A percentile compares a stretch with the other conserved stretches of the same genome.
These are phyloP conservation scores for Tranzscheliella williamsii DNA, from an alignment of 1,284 basidiomycete species.

Conservation along the genomic window DNA sequence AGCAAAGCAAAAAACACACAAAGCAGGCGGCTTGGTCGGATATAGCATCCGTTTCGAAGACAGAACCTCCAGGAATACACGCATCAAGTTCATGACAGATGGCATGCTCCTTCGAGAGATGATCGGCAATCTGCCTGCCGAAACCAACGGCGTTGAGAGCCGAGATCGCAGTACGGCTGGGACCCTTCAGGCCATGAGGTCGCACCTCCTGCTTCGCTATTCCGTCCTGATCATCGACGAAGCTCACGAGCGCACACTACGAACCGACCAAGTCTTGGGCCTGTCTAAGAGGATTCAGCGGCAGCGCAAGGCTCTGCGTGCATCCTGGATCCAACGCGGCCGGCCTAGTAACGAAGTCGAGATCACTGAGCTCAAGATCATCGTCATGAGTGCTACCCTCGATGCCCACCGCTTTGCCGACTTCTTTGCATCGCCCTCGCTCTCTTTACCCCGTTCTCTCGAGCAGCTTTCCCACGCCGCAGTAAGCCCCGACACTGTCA, in stretches of 20 bases:
- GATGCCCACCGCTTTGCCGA: conserved; percentile 90
- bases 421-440: conserved; percentile 70
- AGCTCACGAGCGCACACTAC: conserved; percentile 91
- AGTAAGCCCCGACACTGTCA: neutral
- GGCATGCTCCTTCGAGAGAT: conserved; percentile 94
- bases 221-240: conserved; percentile 92
- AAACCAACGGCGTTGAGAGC: too few relatives aligned
- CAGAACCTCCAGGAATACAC: conserved; percentile 69
- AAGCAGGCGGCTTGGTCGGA: conserved; percentile 69
- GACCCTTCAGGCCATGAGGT: conserved; percentile 3
- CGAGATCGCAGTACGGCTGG: neutral
- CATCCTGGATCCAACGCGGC: conserved; percentile 48
- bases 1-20: conserved; percentile 1
- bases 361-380: conserved; percentile 72
- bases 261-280: conserved; percentile 92
- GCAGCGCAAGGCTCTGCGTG: conserved; percentile 64
- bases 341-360: conserved; percentile 56
- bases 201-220: conserved; percentile 73
- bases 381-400: conserved; percentile 96
- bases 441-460: conserved; percentile 4
- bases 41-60: conserved; percentile 97
- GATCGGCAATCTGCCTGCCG: conserved; percentile 63
- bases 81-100: conserved; percentile 93
- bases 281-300: conserved; percentile 71
- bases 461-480: neutral